Evolutionary conservation across 1,284 basidiomycete genomes (phyloP).

Genomic region (Pascua guehoae): DNA sequence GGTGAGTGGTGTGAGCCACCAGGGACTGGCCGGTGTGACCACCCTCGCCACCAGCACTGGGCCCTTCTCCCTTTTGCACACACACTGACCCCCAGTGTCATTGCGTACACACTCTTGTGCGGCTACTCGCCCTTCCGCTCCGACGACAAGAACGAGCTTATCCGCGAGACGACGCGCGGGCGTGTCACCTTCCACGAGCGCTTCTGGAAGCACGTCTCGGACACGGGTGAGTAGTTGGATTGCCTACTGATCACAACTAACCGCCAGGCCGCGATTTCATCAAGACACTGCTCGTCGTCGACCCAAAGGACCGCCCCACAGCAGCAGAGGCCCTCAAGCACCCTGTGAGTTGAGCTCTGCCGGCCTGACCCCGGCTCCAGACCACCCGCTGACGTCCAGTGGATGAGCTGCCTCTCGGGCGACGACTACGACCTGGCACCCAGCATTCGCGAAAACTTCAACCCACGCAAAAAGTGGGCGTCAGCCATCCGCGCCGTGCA

Average conservation of each 20-base stretch:
- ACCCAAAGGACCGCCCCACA: slow-evolving; percentile 68
- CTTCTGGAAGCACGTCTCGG: slow-evolving; percentile 81
- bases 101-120: slow-evolving; percentile 87
- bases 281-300: slow-evolving; percentile 64
- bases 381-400: slow-evolving; percentile 23
- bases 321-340: slow-evolving; percentile 69
- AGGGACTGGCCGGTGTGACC: too few relatives aligned
- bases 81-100: slow-evolving; percentile 60
- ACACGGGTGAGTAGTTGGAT: not conserved
- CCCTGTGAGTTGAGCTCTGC: slow-evolving; percentile 49
- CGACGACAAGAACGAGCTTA: slow-evolving; percentile 70
- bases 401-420: slow-evolving; percentile 33
- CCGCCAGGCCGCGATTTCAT: slow-evolving; percentile 61
- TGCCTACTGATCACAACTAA: not conserved
- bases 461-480: slow-evolving; percentile 35
- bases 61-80: not conserved
- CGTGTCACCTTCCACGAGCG: slow-evolving; percentile 85
- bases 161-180: slow-evolving; percentile 75
- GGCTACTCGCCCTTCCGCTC: slow-evolving; percentile 91
- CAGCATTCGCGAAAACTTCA: slow-evolving; percentile 66
- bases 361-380: too few relatives aligned
- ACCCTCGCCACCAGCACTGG: not conserved
- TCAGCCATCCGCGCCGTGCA: slow-evolving; percentile 27
- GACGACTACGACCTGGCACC: slow-evolving; percentile 65
- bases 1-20: slow-evolving; percentile 55